Conservation (phyloP, 257 asterid species). For the Solanum neorickii region DNA sequence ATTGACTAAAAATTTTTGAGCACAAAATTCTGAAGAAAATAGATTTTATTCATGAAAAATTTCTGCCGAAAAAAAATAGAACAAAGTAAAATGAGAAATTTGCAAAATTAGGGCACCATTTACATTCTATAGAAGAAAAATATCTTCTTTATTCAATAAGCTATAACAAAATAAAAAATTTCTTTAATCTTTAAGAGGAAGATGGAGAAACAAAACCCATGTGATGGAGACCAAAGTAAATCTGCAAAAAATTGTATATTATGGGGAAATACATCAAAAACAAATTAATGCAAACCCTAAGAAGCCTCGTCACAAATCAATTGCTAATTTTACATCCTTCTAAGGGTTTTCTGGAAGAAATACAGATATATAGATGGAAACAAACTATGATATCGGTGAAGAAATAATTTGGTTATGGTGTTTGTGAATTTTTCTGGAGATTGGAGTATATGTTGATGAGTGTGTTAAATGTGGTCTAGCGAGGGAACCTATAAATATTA, state of each 20-base stretch:
- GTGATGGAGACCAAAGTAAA: background rate
- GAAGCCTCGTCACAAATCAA: background rate
- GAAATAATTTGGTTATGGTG: background rate
- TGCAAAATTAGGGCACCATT: background rate
- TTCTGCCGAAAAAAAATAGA: too few species aligned
- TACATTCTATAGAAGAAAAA: too few species aligned
- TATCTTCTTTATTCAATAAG: background rate
- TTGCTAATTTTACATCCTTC: background rate
- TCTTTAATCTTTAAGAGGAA: background rate
- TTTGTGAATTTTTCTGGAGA: background rate
- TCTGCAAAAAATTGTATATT: background rate
- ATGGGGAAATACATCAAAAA: background rate
- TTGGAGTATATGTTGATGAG: too few species aligned
- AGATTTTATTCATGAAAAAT: too few species aligned
- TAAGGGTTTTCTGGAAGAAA: background rate
- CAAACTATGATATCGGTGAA: background rate
- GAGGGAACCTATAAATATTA: too few species aligned
- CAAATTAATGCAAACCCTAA: background rate
- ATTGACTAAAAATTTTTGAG: background rate
- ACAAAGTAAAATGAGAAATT: background rate
- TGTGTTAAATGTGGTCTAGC: too few species aligned
- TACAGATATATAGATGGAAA: rapidly evolving
- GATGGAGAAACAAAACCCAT: background rate
- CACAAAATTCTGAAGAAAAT: too few species aligned
- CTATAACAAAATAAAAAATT: background rate